Evolutionary conservation across 805 yeast genomes (phyloP), one percentile per base, ranked within the genome.

Genomic region (Myxozyma neglecta): DNA sequence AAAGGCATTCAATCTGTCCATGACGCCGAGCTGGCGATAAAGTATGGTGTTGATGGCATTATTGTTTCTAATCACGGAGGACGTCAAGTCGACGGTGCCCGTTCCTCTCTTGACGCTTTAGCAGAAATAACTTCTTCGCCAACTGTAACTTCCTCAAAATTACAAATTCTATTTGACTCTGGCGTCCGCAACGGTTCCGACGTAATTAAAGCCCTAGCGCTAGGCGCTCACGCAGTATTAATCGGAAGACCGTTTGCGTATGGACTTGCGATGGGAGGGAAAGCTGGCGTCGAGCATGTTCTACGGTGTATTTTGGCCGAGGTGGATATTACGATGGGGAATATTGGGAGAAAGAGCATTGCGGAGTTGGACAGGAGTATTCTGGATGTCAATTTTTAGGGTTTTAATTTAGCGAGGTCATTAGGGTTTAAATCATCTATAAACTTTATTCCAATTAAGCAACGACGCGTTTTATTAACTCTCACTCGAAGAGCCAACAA

Each of bases 51-150:
- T 39, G 80, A 82, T 53, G 93, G 89, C 54, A 85, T 88, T 29
- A 88, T 88, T 1, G 70, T 88, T 45, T 87, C 92, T 0, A 88
- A 88, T 68, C 94, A 88, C 74, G 94, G 94, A 64, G 93, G 94
- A 51, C 76, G 94, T 69, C 70, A 71, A 51, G 75, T 85, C 46
- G 90, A 86, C 65, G 83, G 80, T 45, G 79, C 86, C 0, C 75
- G 79, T 56, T 81, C 89, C 0, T 83, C 88, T 1, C 76, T 86
- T n/a, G 89, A 86, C 70, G 81, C 84, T 6, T 75, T 86, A 57
- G 81, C 81, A 1, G 84, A 83, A 61, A 78, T 83, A 20, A 72
- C 67, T 3, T 57, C 52, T 8, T 63, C 57, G 13, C 34, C 36
- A n/a, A 58, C 29, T 20, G 42, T 56, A 14, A 18, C n/a, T 20